Base-by-base conservation (phyloP, 2,329 filamentous ascomycete genomes). In the Fusarium siculi region DNA sequence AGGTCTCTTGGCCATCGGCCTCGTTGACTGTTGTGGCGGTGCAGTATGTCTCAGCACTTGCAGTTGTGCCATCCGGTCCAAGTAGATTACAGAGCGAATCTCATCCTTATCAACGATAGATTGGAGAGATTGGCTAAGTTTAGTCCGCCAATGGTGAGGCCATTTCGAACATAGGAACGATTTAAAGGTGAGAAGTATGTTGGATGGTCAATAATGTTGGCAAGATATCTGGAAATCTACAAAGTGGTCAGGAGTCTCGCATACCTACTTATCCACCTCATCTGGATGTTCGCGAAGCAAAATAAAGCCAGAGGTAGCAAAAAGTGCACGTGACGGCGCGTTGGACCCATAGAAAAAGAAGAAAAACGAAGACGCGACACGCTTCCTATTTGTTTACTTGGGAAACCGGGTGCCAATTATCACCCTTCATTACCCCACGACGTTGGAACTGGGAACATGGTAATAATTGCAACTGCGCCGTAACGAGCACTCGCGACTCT, bases 301-400 rank as follows among this genome's bases (percentile, higher is more conserved):
- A 39, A 18, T 34, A 40, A 28, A 40, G 19, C 25, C 21, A 39
- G 23, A 39, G 15, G 47, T 4, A 7, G 19, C 12, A 36, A 21
- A 11, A 21, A 34, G 30, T 34, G 16, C 76, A 77, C 76, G 76
- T 77, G 76, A 77, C 43, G 21, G 34, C 76, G 76, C 64, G 69
- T 66, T 39, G 21, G 60, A 32, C 63, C 62, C 66, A 59, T 36
- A 30, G 66, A 49, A 60, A 58, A 50, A 30, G 25, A 7, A 7
- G 39, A 36, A 19, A 42, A 46, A 53, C 18, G 43, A 68, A 47
- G 59, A 70, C 76, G 76, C 76, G 76, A 68, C 73, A 72, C 76
- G 74, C 46, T 43, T 39, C n/a, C 16, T 36, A 53, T 44, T 75
- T 77, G 76, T 77, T 77, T 77, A 77, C 76, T 77, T 77, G 64